Evolutionary conservation across 352 stramenopile genomes (phyloP).

Genomic region (Labyrinthula sp.): DNA sequence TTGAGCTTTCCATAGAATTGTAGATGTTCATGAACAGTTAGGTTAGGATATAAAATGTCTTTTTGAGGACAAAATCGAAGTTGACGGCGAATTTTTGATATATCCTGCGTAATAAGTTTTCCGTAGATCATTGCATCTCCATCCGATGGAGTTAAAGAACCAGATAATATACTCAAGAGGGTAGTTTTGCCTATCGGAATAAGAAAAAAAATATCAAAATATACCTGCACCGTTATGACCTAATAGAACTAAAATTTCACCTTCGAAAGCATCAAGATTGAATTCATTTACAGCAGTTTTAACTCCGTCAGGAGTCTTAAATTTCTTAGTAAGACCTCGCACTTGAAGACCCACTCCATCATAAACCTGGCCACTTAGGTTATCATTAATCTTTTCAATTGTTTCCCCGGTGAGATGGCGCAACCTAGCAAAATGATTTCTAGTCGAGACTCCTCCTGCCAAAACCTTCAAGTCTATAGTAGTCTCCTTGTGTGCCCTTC

Average conservation of each 20-base stretch:
- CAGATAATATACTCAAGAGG: constrained; percentile 35
- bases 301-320: constrained; percentile 34
- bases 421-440: background rate
- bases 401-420: background rate
- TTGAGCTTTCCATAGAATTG: constrained; percentile 48
- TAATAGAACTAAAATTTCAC: constrained; percentile 34
- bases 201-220: too few relatives aligned
- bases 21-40: constrained; percentile 52
- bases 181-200: constrained; percentile 41
- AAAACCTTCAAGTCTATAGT: background rate
- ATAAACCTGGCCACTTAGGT: background rate
- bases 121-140: constrained; percentile 36
- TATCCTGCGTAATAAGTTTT: constrained; percentile 33
- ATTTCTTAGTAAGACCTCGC: constrained; percentile 12
- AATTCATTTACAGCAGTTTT: constrained; percentile 64
- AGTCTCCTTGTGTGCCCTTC: background rate
- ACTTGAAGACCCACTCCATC: constrained; percentile 5
- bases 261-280: constrained; percentile 54
- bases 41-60: constrained; percentile 49
- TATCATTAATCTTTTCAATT: constrained; percentile 1
- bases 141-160: constrained; percentile 29
- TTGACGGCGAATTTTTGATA: constrained; percentile 44
- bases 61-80: constrained; percentile 57
- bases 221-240: constrained; percentile 39
- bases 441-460: background rate